phyloP scores from a whole-genome alignment of 192 early-diverging fungal species.

The Fimicolochytrium jonesii region DNA sequence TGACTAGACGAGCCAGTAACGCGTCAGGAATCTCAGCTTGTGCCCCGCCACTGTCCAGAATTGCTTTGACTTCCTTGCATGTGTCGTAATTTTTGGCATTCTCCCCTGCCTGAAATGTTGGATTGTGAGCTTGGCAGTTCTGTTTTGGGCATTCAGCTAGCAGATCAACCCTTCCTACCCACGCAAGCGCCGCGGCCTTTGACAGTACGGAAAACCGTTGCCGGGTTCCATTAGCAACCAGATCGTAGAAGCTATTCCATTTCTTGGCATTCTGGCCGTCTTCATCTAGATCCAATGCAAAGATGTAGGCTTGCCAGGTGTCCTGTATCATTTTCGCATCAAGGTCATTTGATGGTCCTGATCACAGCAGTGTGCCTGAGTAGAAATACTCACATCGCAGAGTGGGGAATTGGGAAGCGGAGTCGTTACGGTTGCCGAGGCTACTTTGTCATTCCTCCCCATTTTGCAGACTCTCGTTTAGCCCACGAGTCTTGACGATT shows the following conservation, averaged over 20 bases:
- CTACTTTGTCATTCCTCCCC: slow-evolving; percentile 25
- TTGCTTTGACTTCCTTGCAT: slow-evolving; percentile 44
- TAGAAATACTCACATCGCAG: slow-evolving; percentile 29
- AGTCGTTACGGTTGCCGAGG: slow-evolving; percentile 16
- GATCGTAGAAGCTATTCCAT: slow-evolving; percentile 20
- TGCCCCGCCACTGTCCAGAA: slow-evolving; percentile 32
- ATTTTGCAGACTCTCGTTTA: slow-evolving; percentile 3
- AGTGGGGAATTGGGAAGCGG: slow-evolving; percentile 13
- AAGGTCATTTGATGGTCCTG: not conserved
- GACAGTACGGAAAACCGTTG: slow-evolving; percentile 36
- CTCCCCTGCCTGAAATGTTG: slow-evolving; percentile 26
- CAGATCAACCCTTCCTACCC: slow-evolving; percentile 23
- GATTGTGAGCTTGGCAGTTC: not conserved
- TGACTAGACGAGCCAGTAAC: slow-evolving; percentile 39
- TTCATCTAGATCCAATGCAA: slow-evolving; percentile 21
- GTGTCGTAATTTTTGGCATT: slow-evolving; percentile 39
- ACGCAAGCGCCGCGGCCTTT: slow-evolving; percentile 33
- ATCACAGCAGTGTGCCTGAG: not conserved
- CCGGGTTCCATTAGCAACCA: slow-evolving; percentile 35
- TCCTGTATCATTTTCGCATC: slow-evolving; percentile 17
- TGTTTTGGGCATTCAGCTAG: not conserved
- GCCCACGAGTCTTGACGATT: no score
- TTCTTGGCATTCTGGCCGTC: not conserved
- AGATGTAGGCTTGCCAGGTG: slow-evolving; percentile 32
- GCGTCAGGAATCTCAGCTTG: slow-evolving; percentile 35